phyloP scores from a whole-genome alignment of 331 rosid species.

The Erythrophleum ivorense region DNA sequence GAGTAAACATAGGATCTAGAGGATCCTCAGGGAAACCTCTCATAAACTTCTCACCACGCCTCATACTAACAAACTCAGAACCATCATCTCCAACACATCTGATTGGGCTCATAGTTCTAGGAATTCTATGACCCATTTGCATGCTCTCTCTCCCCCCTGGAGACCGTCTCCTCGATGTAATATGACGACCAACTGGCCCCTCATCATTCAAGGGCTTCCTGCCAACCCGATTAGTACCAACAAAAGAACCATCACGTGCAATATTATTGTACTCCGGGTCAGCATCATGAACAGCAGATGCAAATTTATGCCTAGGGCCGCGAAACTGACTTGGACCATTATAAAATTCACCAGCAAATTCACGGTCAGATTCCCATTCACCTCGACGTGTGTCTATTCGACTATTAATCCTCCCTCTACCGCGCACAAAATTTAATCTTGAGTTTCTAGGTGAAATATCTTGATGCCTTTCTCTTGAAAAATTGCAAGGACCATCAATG shows the following conservation, averaged over 20 bases:
- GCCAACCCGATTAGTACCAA: conserved; percentile 66
- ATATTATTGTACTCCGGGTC: conserved; percentile 68
- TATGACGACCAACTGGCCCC: conserved; percentile 49
- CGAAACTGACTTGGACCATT: conserved; percentile 70
- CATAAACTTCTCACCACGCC: conserved; percentile 69
- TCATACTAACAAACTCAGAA: conserved; percentile 63
- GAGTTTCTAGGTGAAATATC: conserved; percentile 73
- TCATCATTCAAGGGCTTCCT: conserved; percentile 71
- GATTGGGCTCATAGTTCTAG: conserved; percentile 67
- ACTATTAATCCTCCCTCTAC: conserved; percentile 68
- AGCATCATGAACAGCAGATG: conserved; percentile 54
- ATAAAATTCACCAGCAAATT: conserved; percentile 66
- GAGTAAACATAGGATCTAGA: conserved; percentile 60
- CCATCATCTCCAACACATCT: conserved; percentile 68
- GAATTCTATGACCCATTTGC: conserved; percentile 69
- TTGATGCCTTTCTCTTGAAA: conserved; percentile 74
- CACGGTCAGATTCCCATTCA: conserved; percentile 73
- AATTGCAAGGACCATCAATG: conserved; percentile 56
- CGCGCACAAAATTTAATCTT: conserved; percentile 68
- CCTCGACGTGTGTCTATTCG: conserved; percentile 53
- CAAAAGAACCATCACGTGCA: conserved; percentile 63
- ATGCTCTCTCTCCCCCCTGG: conserved; percentile 64
- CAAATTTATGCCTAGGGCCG: conserved; percentile 69
- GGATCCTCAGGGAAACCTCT: conserved; percentile 63
- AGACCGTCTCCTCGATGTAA: conserved; percentile 78